These are phyloP conservation scores for Lodderomyces orthopsilosis DNA, from an alignment of 1,139 yeast genomes.

Conservation along the genomic window DNA sequence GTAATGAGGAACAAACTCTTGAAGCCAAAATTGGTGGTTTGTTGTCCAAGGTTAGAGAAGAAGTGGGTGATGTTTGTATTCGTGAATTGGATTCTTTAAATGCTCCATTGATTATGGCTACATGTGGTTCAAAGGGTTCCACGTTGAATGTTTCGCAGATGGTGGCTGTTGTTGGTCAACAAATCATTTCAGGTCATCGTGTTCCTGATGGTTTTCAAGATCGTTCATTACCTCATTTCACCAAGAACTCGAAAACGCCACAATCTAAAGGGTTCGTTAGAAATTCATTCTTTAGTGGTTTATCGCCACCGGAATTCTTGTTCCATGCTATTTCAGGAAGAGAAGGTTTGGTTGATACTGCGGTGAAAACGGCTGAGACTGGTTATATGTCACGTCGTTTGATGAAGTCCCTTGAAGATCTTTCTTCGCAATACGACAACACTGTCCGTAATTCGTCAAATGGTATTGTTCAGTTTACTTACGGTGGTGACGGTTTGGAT, in stretches of 20 bases:
- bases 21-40: constrained; percentile 98
- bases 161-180: constrained; percentile 99
- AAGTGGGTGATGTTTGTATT: constrained; percentile 97
- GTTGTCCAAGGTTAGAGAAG: constrained; percentile 95
- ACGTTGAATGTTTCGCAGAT: constrained; percentile 97
- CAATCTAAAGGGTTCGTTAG: constrained; percentile 97
- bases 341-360: constrained; percentile 99
- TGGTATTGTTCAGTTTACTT: constrained; percentile 95
- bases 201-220: constrained; percentile 99
- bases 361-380: constrained; percentile 98
- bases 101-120: constrained; percentile 98
- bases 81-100: constrained; percentile 84
- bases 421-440: constrained; percentile 88
- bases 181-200: constrained; percentile 97
- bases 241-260: constrained; percentile 93
- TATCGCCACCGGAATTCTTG: constrained; percentile 93
- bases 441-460: constrained; percentile 94
- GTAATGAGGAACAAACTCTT: constrained; percentile 96
- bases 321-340: constrained; percentile 99
- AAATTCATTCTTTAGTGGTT: constrained; percentile 90
- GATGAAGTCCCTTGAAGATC: constrained; percentile 96
- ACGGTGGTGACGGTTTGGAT: constrained; percentile 98
- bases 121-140: constrained; percentile 99
- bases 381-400: constrained; percentile 99
- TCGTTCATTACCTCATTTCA: constrained; percentile 95